Evolutionary conservation across 306 rosid genomes (phyloP).

Genomic region (Argentina anserina): DNA sequence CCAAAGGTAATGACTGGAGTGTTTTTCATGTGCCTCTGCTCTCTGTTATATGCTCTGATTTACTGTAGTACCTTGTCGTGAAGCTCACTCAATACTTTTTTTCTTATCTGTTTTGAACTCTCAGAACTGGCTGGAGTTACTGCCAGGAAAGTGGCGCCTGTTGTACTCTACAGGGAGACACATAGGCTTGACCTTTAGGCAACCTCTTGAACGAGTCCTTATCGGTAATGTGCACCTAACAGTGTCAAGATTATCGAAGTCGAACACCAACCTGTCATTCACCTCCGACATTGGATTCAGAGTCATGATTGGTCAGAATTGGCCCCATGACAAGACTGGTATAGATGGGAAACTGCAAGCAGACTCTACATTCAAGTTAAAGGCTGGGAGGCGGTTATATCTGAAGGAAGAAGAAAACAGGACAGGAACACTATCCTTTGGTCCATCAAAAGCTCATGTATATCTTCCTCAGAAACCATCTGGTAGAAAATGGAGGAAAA

Average conservation of each 20-base stretch:
- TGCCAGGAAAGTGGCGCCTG: constrained; percentile 96
- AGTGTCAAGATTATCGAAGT: constrained; percentile 47
- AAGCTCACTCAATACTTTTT: neutral
- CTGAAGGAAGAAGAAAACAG: constrained; percentile 56
- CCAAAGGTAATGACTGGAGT: constrained; percentile 60
- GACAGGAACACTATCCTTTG: constrained; percentile 36
- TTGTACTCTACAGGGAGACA: constrained; percentile 91
- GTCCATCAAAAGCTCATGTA: constrained; percentile 40
- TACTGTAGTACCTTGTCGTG: neutral
- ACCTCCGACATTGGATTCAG: constrained; percentile 64
- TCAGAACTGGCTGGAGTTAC: constrained; percentile 82
- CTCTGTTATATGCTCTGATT: neutral
- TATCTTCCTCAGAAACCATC: constrained; percentile 60
- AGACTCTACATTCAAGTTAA: constrained; percentile 50
- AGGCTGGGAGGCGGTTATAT: constrained; percentile 70
- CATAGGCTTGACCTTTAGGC: constrained; percentile 81
- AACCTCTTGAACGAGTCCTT: constrained; percentile 76
- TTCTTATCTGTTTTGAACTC: neutral
- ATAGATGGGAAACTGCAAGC: constrained; percentile 64
- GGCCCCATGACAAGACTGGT: constrained; percentile 91
- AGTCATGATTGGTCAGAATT: constrained; percentile 67
- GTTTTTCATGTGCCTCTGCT: neutral
- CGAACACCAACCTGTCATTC: constrained; percentile 51
- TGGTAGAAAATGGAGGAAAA: constrained; percentile 73
- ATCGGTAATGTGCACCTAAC: constrained; percentile 68